A percentile compares a stretch with the other conserved stretches of the same genome.
Conservation (phyloP, 441 rosid genomes). For the Jatropha podagrica region DNA sequence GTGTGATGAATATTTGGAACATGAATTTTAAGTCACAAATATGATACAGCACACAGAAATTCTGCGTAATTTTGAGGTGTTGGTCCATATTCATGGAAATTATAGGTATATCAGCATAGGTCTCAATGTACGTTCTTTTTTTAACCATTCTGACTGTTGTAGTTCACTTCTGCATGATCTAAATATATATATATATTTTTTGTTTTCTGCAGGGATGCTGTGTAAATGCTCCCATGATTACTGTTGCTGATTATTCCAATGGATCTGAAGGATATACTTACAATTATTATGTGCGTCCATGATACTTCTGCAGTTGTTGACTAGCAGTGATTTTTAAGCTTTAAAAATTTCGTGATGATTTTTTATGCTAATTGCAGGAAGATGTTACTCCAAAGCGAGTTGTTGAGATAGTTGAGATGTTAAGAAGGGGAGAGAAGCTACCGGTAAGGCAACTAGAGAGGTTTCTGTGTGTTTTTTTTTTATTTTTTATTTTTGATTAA, state of each 20-base stretch:
- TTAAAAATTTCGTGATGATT: conserved; percentile 8
- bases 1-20: background rate
- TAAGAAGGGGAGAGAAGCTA: conserved; percentile 87
- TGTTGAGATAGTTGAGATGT: conserved; percentile 85
- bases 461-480: background rate
- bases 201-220: conserved; percentile 78
- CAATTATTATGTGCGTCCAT: conserved; percentile 76
- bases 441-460: conserved; percentile 52
- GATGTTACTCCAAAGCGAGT: conserved; percentile 89
- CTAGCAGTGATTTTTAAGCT: conserved; percentile 4
- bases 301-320: conserved; percentile 8
- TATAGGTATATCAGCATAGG: background rate
- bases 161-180: conserved; percentile 1
- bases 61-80: background rate
- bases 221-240: conserved; percentile 99
- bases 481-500: background rate
- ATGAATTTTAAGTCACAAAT: background rate
- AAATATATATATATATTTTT: conserved; percentile 7
- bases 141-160: background rate
- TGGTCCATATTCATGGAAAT: background rate
- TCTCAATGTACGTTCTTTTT: background rate
- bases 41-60: background rate
- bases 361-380: conserved; percentile 63
- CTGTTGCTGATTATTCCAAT: conserved; percentile 93
- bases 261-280: conserved; percentile 98